Percentiles rank a stretch among this genome's conserved stretches.
Conservation (phyloP, 2,329 filamentous ascomycete species). For the Phoma sp. region DNA sequence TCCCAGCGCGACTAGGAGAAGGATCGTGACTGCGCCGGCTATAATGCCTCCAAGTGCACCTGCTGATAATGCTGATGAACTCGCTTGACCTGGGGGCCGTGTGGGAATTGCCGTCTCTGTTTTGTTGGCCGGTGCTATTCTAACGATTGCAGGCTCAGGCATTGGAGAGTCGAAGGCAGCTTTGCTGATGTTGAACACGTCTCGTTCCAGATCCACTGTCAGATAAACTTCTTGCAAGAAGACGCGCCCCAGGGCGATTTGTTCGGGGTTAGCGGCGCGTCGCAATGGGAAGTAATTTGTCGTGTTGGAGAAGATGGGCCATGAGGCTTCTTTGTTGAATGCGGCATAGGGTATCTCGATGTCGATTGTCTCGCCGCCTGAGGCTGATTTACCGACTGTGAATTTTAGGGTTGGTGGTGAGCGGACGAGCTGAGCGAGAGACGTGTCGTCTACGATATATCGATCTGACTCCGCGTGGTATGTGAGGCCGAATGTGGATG, state of each 20-base stretch:
- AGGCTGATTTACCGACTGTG: no score
- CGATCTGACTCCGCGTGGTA: no score
- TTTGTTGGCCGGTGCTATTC: constrained; percentile 28
- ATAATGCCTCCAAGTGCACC: neutral
- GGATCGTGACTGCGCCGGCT: neutral
- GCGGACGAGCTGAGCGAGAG: no score
- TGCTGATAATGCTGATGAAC: neutral
- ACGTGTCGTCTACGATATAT: no score
- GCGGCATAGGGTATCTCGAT: constrained; percentile 1
- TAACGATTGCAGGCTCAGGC: constrained; percentile 26
- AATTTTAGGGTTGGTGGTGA: no score
- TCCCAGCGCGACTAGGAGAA: no score
- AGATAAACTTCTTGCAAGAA: constrained; percentile 71
- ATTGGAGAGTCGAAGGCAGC: constrained; percentile 27
- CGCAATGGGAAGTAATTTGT: constrained; percentile 1
- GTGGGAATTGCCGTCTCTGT: no score
- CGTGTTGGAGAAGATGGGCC: neutral
- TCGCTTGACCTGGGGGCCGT: neutral
- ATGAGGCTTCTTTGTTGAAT: neutral
- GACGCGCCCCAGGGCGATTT: constrained; percentile 56
- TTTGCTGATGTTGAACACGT: constrained; percentile 54
- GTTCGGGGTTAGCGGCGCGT: neutral
- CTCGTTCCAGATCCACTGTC: constrained; percentile 52
- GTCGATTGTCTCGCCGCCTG: neutral
- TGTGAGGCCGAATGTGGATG: no score